Conservation (phyloP, 2,329 filamentous ascomycete genomes). For the Aspergillus sp. region DNA sequence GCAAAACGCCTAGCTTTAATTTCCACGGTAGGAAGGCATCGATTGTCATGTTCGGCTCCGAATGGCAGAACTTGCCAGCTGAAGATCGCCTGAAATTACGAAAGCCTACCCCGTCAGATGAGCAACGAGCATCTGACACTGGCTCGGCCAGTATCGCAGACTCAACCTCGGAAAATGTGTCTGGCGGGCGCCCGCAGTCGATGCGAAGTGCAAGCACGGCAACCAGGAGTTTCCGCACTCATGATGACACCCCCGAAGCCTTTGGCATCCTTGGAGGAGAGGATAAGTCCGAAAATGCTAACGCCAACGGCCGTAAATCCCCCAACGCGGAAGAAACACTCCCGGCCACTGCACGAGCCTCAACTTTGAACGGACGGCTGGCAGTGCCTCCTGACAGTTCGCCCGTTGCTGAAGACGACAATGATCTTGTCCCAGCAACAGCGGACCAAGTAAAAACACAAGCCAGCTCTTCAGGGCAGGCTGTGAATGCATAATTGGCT, state of each 20-base stretch:
- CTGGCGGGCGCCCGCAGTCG: conserved; percentile 51
- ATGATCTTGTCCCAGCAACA: conserved; percentile 4
- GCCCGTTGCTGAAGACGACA: conserved; percentile 1
- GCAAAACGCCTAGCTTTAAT: conserved; percentile 82
- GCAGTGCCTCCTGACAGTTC: conserved; percentile 4
- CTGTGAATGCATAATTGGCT: conserved; percentile 19
- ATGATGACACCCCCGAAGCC: conserved; percentile 16
- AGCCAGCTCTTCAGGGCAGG: conserved; percentile 17
- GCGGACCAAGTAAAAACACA: conserved; percentile 10
- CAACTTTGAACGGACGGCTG: background rate
- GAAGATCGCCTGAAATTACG: conserved; percentile 64
- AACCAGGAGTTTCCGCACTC: conserved; percentile 45
- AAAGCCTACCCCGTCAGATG: conserved; percentile 39
- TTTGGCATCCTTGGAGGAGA: conserved; percentile 1
- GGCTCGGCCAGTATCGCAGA: conserved; percentile 18
- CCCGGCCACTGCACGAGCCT: background rate
- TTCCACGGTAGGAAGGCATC: conserved; percentile 97
- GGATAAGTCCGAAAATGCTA: conserved; percentile 1
- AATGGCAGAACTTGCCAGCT: conserved; percentile 68
- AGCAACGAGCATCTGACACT: conserved; percentile 28
- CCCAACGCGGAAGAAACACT: background rate
- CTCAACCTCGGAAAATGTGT: conserved; percentile 19
- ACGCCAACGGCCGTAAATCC: background rate
- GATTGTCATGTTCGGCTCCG: conserved; percentile 91
- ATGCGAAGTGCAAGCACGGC: conserved; percentile 58